Evolutionary conservation across 345 rosid genomes (phyloP).

Genomic region (Citrus hindsii): DNA sequence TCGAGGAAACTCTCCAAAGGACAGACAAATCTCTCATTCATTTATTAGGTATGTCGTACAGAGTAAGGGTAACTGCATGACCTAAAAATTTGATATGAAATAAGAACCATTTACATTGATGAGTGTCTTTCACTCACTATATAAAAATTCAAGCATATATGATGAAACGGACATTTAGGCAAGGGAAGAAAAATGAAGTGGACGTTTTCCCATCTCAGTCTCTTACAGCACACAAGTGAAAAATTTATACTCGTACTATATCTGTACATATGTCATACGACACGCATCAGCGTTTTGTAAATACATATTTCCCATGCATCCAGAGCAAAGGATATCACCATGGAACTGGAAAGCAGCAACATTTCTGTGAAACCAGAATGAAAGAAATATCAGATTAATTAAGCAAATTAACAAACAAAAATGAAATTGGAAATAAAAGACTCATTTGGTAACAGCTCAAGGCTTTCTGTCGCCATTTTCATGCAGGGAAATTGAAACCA

Average conservation of each 20-base stretch:
- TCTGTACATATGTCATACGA: not conserved
- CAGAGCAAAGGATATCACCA: not conserved
- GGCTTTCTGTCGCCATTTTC: no score
- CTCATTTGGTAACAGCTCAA: not conserved
- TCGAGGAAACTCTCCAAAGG: not conserved
- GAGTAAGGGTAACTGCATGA: not conserved
- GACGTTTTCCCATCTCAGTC: not conserved
- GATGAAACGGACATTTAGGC: not conserved
- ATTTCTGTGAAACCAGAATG: not conserved
- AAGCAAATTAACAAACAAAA: not conserved
- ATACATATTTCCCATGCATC: not conserved
- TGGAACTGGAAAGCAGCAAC: slow-evolving; percentile 12
- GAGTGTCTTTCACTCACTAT: not conserved
- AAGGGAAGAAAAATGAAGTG: not conserved
- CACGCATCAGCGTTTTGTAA: not conserved
- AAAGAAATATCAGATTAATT: slow-evolving; percentile 2
- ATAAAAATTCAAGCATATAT: no score
- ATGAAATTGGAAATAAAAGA: not conserved
- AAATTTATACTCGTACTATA: not conserved
- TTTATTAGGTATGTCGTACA: not conserved
- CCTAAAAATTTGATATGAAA: not conserved
- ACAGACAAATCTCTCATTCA: not conserved
- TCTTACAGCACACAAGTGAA: not conserved
- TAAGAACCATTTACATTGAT: not conserved
- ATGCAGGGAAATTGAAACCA: not conserved